Evolutionary conservation across 768 basidiomycete species (phyloP).

Genomic region (Pleurotus salmoneostramineus): DNA sequence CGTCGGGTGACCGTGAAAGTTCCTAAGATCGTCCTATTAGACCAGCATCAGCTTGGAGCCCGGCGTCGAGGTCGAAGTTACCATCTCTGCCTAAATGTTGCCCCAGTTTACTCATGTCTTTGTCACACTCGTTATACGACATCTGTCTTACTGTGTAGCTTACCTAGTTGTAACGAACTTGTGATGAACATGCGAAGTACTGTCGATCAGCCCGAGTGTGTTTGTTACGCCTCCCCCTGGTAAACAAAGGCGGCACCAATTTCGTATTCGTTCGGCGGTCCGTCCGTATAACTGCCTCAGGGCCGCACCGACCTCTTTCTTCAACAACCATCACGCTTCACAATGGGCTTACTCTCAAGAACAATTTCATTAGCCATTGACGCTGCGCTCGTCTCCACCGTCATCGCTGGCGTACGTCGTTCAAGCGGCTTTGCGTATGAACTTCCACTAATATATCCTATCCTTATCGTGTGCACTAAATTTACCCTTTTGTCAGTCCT

Average conservation of each 20-base stretch:
- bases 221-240: not conserved
- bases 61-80: conserved; percentile 98
- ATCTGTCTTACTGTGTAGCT: no score
- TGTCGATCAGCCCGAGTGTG: not conserved
- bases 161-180: no score
- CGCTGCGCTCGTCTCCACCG: conserved; percentile 80
- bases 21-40: conserved; percentile 33
- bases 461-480: not conserved
- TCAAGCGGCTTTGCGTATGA: conserved; percentile 83
- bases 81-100: conserved; percentile 67
- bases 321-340: not conserved
- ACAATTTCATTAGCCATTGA: conserved; percentile 83
- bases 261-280: not conserved
- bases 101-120: no score
- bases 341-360: conserved; percentile 49
- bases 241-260: not conserved
- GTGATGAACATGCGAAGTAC: not conserved
- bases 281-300: not conserved
- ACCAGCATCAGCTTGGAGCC: conserved; percentile 98
- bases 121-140: no score
- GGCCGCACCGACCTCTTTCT: not conserved
- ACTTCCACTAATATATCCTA: not conserved
- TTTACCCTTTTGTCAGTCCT: conserved; percentile 38
- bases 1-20: not conserved
- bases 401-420: conserved; percentile 87